A percentile compares a stretch with the other conserved stretches of the same genome.
Evolutionary conservation across 352 stramenopile genomes (phyloP).

Genomic region (Phytophthora ohioensis): DNA sequence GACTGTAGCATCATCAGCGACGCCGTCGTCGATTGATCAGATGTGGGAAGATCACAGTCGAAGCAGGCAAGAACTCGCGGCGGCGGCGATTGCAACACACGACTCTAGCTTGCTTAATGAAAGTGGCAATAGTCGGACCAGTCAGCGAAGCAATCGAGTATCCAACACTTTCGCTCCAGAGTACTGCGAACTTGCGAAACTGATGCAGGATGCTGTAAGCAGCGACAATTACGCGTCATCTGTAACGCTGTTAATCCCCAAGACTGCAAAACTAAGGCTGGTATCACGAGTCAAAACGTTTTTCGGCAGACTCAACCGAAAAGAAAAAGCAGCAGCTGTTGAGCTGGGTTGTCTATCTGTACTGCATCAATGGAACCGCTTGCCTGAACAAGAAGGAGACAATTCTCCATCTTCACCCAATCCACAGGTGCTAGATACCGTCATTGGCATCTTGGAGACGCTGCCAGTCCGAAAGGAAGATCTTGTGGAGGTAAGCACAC

Average conservation of each 20-base stretch:
- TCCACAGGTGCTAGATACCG: conserved; percentile 71
- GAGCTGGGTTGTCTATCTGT: conserved; percentile 67
- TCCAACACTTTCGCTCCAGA: conserved; percentile 57
- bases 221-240: conserved; percentile 85
- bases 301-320: conserved; percentile 64
- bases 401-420: conserved; percentile 39
- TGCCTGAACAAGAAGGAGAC: conserved; percentile 22
- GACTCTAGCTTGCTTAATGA: conserved; percentile 20
- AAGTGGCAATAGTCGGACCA: conserved; percentile 6
- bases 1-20: conserved; percentile 15
- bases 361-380: conserved; percentile 70
- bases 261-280: conserved; percentile 75
- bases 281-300: conserved; percentile 81
- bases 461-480: conserved; percentile 74
- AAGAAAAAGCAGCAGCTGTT: conserved; percentile 61
- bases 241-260: conserved; percentile 76
- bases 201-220: conserved; percentile 73
- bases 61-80: conserved; percentile 55
- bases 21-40: conserved; percentile 41
- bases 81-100: conserved; percentile 33
- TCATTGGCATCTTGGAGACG: conserved; percentile 59
- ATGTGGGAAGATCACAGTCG: conserved; percentile 74
- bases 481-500: conserved; percentile 59
- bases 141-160: conserved; percentile 36
- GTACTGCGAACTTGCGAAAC: conserved; percentile 68